phyloP scores from a whole-genome alignment of 1,139 yeast species.

The Insectozyma bohioensis region DNA sequence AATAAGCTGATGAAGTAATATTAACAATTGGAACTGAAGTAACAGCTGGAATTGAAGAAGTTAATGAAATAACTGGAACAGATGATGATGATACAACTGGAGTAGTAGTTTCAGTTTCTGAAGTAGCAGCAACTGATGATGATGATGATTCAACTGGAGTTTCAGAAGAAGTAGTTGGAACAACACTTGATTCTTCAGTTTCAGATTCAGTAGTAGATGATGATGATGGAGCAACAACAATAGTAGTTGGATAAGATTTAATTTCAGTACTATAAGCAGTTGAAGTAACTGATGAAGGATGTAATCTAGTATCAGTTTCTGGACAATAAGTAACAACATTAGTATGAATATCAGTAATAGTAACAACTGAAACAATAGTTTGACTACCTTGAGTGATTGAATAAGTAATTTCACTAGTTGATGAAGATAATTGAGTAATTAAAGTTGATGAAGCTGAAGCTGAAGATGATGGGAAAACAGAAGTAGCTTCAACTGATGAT shows the following conservation, averaged over 20 bases:
- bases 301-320: slow-evolving; percentile 6
- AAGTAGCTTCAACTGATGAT: neutral
- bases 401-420: slow-evolving; percentile 5
- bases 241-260: neutral
- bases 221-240: neutral
- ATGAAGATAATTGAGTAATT: neutral
- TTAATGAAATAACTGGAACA: neutral
- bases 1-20: slow-evolving; percentile 1
- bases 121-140: neutral
- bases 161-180: neutral
- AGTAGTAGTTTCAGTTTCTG: neutral
- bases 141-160: neutral
- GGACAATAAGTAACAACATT: slow-evolving; percentile 7
- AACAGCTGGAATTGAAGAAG: neutral
- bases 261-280: slow-evolving; percentile 4
- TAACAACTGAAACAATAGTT: slow-evolving; percentile 7
- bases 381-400: slow-evolving; percentile 3
- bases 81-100: neutral
- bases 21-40: neutral
- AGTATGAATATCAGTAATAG: slow-evolving; percentile 4
- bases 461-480: slow-evolving; percentile 4
- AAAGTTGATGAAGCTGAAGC: neutral
- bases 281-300: slow-evolving; percentile 3
- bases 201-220: neutral
- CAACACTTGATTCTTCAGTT: neutral